phyloP scores from a whole-genome alignment of 129 eudicot genomes.

The Logfia minima region DNA sequence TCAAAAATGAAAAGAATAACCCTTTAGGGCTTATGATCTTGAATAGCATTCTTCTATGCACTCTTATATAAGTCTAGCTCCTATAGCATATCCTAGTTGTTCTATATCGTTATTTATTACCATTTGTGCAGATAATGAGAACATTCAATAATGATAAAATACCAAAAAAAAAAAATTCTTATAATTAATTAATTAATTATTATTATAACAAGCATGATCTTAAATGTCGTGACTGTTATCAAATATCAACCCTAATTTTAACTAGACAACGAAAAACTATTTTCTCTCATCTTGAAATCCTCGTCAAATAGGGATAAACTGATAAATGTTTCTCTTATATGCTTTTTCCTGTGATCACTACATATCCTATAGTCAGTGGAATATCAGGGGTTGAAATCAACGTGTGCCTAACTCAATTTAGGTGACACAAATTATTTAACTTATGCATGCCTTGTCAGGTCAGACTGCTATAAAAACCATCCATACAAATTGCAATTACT shows the following conservation, averaged over 20 bases:
- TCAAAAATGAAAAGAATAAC: not conserved
- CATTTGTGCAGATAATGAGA: not conserved
- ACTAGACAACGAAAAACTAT: not conserved
- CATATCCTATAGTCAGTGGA: not conserved
- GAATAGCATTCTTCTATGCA: not conserved
- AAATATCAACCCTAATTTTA: not conserved
- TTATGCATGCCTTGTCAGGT: not conserved
- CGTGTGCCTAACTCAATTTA: too few relatives aligned
- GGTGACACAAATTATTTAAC: not conserved
- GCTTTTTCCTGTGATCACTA: not conserved
- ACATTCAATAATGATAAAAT: too few relatives aligned
- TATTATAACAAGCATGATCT: not conserved
- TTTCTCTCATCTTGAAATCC: not conserved
- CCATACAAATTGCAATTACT: not conserved
- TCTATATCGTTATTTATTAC: not conserved
- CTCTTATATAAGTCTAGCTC: not conserved
- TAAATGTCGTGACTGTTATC: not conserved
- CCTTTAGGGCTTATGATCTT: not conserved
- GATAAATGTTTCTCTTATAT: not conserved
- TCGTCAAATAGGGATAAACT: not conserved
- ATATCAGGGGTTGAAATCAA: not conserved
- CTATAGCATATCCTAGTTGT: not conserved
- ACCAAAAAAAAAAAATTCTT: too few relatives aligned
- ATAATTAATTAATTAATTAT: too few relatives aligned
- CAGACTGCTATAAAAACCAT: not conserved